Conservation (phyloP, 306 rosid species). For the Prunus armeniaca region DNA sequence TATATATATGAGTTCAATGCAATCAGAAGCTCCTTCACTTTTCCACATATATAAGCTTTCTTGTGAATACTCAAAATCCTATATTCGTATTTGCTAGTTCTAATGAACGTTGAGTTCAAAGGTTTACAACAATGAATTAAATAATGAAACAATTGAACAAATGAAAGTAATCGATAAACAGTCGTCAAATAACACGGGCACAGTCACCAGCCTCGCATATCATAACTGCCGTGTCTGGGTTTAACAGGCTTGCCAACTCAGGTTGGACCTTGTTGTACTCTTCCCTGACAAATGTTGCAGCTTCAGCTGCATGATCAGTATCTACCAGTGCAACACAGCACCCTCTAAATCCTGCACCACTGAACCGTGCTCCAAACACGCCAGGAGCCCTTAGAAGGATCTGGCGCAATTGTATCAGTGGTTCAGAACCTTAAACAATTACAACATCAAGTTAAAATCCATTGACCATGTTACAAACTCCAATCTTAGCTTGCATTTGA, state of each 20-base stretch:
- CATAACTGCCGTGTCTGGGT: constrained; percentile 42
- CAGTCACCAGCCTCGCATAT: constrained; percentile 72
- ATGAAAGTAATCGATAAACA: not conserved
- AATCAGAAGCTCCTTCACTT: too few species aligned
- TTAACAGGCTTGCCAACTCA: constrained; percentile 45
- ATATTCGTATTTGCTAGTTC: not conserved
- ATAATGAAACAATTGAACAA: not conserved
- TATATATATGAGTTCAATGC: too few species aligned
- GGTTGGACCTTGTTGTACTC: constrained; percentile 71
- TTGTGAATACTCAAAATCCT: not conserved
- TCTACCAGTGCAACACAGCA: constrained; percentile 90
- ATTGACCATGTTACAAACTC: not conserved
- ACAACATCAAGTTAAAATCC: constrained; percentile 6
- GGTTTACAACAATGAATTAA: not conserved
- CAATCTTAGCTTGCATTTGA: not conserved
- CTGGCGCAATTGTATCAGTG: constrained; percentile 74
- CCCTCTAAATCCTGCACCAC: constrained; percentile 97
- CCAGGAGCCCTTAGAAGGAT: constrained; percentile 80
- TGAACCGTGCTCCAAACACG: constrained; percentile 83
- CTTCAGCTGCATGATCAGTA: constrained; percentile 57
- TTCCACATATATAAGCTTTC: not conserved
- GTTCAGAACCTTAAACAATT: constrained; percentile 59
- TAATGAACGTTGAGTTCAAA: not conserved
- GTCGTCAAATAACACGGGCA: constrained; percentile 55
- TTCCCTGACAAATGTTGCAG: constrained; percentile 60